phyloP scores from a whole-genome alignment of 805 yeast genomes.

The Vanderwaltozyma yarrowii region DNA sequence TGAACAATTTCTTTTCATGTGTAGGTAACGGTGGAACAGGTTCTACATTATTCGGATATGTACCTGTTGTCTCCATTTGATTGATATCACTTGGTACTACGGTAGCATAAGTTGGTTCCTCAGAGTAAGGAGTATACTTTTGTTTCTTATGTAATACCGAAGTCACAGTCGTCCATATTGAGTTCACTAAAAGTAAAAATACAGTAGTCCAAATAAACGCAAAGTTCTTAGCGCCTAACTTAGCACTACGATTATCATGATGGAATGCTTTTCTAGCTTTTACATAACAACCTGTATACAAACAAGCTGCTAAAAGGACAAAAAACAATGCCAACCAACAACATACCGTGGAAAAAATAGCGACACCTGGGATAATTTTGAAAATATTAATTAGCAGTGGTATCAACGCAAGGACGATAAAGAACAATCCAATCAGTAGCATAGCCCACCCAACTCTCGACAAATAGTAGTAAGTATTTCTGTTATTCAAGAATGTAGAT shows the following conservation, averaged over 20 bases:
- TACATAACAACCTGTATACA: slow-evolving; percentile 46
- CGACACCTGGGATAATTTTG: slow-evolving; percentile 10
- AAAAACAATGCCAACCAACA: slow-evolving; percentile 36
- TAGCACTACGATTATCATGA: slow-evolving; percentile 33
- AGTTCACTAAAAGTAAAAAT: slow-evolving; percentile 11
- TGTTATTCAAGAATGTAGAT: slow-evolving; percentile 35
- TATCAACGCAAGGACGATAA: slow-evolving; percentile 39
- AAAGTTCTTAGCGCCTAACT: slow-evolving; percentile 40
- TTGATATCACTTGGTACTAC: slow-evolving; percentile 7
- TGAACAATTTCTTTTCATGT: slow-evolving; percentile 4
- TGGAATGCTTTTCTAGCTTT: slow-evolving; percentile 42
- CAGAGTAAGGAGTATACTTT: slow-evolving; percentile 2
- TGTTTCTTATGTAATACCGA: slow-evolving; percentile 5
- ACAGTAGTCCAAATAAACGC: slow-evolving; percentile 50
- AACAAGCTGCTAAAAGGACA: slow-evolving; percentile 35
- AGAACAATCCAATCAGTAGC: slow-evolving; percentile 46
- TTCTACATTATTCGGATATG: not conserved
- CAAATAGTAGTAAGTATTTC: slow-evolving; percentile 50
- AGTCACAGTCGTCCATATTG: slow-evolving; percentile 16
- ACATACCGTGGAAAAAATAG: slow-evolving; percentile 13
- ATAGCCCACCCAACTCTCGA: slow-evolving; percentile 63
- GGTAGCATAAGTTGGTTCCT: slow-evolving; percentile 2
- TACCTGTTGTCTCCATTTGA: not conserved
- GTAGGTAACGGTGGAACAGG: slow-evolving; percentile 1
- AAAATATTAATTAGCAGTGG: slow-evolving; percentile 24